These are phyloP conservation scores for Dalbergia cochinchinensis DNA, from an alignment of 306 rosid species.

Conservation along the genomic window DNA sequence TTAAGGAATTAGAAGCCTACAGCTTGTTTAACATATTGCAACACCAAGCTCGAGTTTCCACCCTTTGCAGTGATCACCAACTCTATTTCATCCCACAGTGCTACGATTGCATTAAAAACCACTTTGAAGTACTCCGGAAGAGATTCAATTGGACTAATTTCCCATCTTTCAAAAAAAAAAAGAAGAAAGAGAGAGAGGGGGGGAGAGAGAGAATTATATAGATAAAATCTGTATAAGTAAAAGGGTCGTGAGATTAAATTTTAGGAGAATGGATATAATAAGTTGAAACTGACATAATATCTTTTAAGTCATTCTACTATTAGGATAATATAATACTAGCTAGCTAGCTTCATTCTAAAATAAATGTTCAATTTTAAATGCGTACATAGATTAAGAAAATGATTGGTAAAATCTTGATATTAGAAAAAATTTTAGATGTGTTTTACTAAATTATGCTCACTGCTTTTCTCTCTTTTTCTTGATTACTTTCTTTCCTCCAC, in stretches of 20 bases:
- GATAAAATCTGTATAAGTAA: not conserved
- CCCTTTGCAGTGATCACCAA: not conserved
- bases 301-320: no score
- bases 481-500: no score
- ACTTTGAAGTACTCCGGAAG: slow-evolving; percentile 36
- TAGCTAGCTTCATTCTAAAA: no score
- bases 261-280: not conserved
- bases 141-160: not conserved
- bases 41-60: slow-evolving; percentile 12
- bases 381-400: no score
- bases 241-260: not conserved
- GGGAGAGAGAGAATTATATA: not conserved
- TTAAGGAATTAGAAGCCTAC: not conserved
- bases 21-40: not conserved
- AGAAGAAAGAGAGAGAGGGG: no score
- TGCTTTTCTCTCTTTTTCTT: no score
- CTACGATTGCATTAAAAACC: not conserved
- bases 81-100: not conserved
- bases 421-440: no score
- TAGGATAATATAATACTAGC: no score
- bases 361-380: no score
- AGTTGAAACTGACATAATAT: not conserved
- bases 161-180: slow-evolving; percentile 1
- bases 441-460: no score
- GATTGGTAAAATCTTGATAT: no score